These are phyloP conservation scores for Orychophragmus violaceus DNA, from an alignment of 345 rosid species.

Conservation along the genomic window DNA sequence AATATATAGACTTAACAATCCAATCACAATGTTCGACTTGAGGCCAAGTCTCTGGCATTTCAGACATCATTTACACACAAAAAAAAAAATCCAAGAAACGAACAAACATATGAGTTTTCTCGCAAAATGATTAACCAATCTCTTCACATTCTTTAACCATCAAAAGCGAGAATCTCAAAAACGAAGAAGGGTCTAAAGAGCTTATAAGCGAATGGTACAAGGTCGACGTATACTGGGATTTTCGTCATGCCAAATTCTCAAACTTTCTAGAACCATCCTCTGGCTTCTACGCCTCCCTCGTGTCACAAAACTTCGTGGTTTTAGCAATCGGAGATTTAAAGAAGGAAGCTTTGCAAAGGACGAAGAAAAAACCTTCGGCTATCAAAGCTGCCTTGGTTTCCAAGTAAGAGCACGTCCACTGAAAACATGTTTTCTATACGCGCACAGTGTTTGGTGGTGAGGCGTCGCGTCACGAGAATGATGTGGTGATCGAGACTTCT, in stretches of 20 bases:
- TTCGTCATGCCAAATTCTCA: constrained; percentile 58
- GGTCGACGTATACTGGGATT: constrained; percentile 68
- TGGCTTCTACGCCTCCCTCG: constrained; percentile 53
- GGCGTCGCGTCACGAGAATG: constrained; percentile 35
- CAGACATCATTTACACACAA: neutral
- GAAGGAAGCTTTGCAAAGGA: constrained; percentile 54
- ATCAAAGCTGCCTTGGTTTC: constrained; percentile 46
- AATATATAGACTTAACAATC: neutral
- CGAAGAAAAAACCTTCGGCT: constrained; percentile 39
- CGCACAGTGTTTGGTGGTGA: constrained; percentile 36
- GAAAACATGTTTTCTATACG: constrained; percentile 57
- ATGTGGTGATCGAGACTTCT: constrained; percentile 54
- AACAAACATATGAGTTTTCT: neutral
- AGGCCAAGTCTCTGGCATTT: neutral
- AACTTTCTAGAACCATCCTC: constrained; percentile 53
- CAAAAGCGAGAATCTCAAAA: constrained; percentile 37
- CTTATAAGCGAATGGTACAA: constrained; percentile 35
- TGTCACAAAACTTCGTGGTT: constrained; percentile 37
- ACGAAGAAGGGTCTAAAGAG: constrained; percentile 64
- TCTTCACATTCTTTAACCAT: constrained; percentile 43
- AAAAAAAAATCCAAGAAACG: neutral
- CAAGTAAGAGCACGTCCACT: constrained; percentile 64
- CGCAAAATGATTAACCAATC: constrained; percentile 12
- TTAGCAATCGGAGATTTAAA: constrained; percentile 52
- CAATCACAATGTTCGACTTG: neutral